Percentiles rank a stretch among this genome's conserved stretches.
Conservation (phyloP, 2,329 filamentous ascomycete genomes). For the Passalora sequoiae region DNA sequence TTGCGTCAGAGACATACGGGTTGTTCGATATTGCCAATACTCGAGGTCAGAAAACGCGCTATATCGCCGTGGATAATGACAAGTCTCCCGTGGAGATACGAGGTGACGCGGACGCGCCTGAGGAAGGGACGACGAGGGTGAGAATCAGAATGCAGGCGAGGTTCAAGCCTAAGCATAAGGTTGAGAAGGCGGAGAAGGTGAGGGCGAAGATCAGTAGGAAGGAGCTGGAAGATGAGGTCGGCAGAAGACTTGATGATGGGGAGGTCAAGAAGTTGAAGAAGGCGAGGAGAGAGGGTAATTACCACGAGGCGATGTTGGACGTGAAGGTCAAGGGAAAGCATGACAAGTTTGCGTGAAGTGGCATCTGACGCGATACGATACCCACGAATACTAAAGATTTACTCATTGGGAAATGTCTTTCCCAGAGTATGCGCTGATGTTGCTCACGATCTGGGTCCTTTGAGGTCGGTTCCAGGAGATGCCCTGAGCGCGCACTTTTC, state of each 20-base stretch:
- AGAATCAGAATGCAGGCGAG: conserved; percentile 89
- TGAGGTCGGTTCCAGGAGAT: too few species aligned
- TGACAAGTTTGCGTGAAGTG: conserved; percentile 62
- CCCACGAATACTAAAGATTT: not conserved
- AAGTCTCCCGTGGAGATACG: conserved; percentile 59
- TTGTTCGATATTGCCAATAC: conserved; percentile 36
- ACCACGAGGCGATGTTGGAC: conserved; percentile 79
- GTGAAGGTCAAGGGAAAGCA: conserved; percentile 89
- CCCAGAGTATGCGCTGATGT: not conserved
- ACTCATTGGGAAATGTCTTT: not conserved
- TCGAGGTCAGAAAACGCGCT: conserved; percentile 53
- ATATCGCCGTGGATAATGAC: conserved; percentile 53
- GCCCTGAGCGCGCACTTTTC: too few species aligned
- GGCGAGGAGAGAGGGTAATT: conserved; percentile 79
- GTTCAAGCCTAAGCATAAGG: conserved; percentile 80
- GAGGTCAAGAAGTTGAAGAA: conserved; percentile 80
- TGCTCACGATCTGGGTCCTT: too few species aligned
- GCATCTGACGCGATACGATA: not conserved
- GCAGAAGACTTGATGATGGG: conserved; percentile 53
- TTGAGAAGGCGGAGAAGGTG: conserved; percentile 75
- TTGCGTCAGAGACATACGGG: conserved; percentile 11
- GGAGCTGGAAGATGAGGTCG: conserved; percentile 47
- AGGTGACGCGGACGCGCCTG: conserved; percentile 65
- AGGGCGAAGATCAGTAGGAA: conserved; percentile 78
- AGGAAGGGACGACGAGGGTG: conserved; percentile 66